Base-by-base conservation (phyloP, 1,139 yeast species). In the Lodderomyces elongisporus region DNA sequence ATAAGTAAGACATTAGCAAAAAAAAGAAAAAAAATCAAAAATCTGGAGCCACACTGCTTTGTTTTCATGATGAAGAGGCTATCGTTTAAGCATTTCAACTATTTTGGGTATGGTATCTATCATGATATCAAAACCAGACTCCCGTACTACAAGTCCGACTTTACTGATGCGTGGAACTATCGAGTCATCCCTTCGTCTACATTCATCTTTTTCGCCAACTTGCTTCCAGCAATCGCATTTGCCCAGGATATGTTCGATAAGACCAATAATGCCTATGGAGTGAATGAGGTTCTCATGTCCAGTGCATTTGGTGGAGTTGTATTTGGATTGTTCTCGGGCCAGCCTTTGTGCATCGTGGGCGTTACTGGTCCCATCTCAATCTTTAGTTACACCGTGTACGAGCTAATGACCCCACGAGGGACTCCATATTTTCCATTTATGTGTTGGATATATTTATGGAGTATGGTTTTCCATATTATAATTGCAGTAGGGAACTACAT, bases 241-340 rank as follows among this genome's bases (percentile, higher is more conserved):
- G 95, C 97, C 1, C 96, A 88, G 52, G 98, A 91, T 54, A 83
- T 89, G 96, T 88, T 87, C 54, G 88, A 89, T 58, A 77, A 85
- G 40, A 91, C 98, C 0, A 61, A 83, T 38, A 79, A 84, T 46
- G 71, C 89, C 17, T 91, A 85, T 50, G 98, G 98, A 2, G 84
- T 91, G 2, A 91, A 91, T 52, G 98, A 91, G 52, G 84, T 89
- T 3, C 62, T 91, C 22, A 54, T 91, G 52, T 71, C 94, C 15
- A 77, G 89, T 22, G 96, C 96, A 0, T 58, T 91, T 48, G 97
- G 87, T 0, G 97, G 97, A 0, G 74, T 89, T 4, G 79, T 83
- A 3, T 91, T 91, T 65, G 96, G 97, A 0, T 49, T 84, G 5
- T 65, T 89, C 37, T 70, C 84, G 0, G 97, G 97, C 0, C 96